These are phyloP conservation scores for Stellera chamaejasme DNA, from an alignment of 345 rosid species.

Conservation along the genomic window DNA sequence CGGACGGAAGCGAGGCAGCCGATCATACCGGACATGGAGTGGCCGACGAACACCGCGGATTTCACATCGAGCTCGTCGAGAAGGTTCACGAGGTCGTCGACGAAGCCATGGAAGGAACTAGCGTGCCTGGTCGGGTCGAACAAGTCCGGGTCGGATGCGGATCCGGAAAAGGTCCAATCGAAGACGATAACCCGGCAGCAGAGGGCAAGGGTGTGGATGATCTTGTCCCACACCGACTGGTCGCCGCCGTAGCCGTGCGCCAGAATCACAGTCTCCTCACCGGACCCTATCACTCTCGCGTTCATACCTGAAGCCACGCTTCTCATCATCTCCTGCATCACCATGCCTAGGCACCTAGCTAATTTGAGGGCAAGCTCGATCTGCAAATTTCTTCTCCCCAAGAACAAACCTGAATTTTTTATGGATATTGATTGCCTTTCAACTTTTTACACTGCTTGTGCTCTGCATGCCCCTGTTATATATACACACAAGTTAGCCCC, in stretches of 20 bases:
- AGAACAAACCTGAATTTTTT: too few species aligned
- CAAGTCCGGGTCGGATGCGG: conserved; percentile 40
- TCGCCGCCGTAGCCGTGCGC: conserved; percentile 77
- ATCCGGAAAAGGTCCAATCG: conserved; percentile 73
- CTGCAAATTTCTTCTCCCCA: too few species aligned
- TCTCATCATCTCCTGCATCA: conserved; percentile 20
- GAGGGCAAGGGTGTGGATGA: conserved; percentile 36
- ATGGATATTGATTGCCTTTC: too few species aligned
- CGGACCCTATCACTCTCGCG: conserved; percentile 49
- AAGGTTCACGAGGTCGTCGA: conserved; percentile 46
- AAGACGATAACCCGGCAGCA: conserved; percentile 47
- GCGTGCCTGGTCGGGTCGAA: conserved; percentile 52
- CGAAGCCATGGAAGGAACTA: conserved; percentile 40
- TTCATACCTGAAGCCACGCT: conserved; percentile 47
- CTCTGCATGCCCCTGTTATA: too few species aligned
- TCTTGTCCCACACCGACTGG: conserved; percentile 59
- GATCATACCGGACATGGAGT: conserved; percentile 82
- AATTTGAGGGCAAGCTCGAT: too few species aligned
- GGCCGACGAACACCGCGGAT: conserved; percentile 51
- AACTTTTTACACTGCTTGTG: too few species aligned
- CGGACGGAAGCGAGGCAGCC: conserved; percentile 77
- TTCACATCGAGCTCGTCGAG: conserved; percentile 42
- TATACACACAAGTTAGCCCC: too few species aligned
- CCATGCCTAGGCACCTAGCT: conserved; percentile 20
- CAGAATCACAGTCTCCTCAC: conserved; percentile 30